Evolutionary conservation across 2,329 filamentous ascomycete genomes (phyloP).

Genomic region (Dactylellina haptotyla): DNA sequence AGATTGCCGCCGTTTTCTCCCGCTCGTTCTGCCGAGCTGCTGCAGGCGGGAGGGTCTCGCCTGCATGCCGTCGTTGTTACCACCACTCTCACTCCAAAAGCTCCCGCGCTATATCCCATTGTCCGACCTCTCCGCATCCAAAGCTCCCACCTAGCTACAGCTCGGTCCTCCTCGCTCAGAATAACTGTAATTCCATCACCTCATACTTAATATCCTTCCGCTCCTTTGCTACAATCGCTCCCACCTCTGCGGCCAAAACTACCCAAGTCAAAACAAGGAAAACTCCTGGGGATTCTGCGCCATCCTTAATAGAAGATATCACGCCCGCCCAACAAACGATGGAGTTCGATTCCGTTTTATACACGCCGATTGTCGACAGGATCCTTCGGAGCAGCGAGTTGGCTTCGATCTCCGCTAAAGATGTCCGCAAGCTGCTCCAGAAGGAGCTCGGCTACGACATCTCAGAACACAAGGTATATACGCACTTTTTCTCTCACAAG

Average conservation of each 20-base stretch:
- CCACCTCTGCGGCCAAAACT: neutral
- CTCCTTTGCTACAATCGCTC: slow-evolving; percentile 32
- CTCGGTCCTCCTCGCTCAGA: neutral
- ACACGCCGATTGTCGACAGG: slow-evolving; percentile 70
- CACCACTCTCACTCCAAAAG: slow-evolving; percentile 22
- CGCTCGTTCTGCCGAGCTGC: slow-evolving; percentile 53
- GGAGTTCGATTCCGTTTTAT: slow-evolving; percentile 60
- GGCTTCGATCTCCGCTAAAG: slow-evolving; percentile 72
- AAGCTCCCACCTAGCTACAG: slow-evolving; percentile 3
- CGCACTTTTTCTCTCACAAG: slow-evolving; percentile 22
- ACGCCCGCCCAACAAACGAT: slow-evolving; percentile 21
- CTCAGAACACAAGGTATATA: slow-evolving; percentile 68
- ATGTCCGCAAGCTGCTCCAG: slow-evolving; percentile 70
- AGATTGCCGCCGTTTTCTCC: slow-evolving; percentile 37
- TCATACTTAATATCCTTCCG: slow-evolving; percentile 24
- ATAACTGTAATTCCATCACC: slow-evolving; percentile 19
- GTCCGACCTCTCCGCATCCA: slow-evolving; percentile 6
- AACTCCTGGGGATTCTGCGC: slow-evolving; percentile 3
- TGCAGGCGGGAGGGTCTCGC: slow-evolving; percentile 39
- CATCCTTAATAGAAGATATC: neutral
- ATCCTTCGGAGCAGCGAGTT: slow-evolving; percentile 71
- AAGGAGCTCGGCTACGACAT: slow-evolving; percentile 69
- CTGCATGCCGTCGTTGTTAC: slow-evolving; percentile 32
- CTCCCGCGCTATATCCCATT: slow-evolving; percentile 30
- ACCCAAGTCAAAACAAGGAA: slow-evolving; percentile 7